Conservation (phyloP, 2,329 filamentous ascomycete species). For the Aquanectria penicillioides region DNA sequence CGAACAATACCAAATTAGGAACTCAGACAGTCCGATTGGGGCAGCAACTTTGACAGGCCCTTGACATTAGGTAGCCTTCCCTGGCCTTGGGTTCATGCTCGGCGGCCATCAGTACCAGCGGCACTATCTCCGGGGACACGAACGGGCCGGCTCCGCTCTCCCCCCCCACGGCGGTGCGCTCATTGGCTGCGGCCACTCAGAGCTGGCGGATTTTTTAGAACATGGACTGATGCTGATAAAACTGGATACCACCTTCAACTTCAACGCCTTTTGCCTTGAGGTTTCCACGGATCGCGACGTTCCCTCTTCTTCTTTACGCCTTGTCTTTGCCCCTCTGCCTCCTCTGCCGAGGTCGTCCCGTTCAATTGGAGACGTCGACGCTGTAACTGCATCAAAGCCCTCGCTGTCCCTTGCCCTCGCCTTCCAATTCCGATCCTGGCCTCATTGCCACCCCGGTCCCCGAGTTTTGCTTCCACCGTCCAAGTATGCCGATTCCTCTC, state of each 20-base stretch:
- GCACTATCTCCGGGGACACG: slow-evolving; percentile 12
- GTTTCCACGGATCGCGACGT: slow-evolving; percentile 4
- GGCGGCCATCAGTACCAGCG: neutral
- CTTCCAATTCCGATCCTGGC: slow-evolving; percentile 22
- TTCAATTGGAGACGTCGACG: neutral
- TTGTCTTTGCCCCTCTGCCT: neutral
- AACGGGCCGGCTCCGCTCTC: slow-evolving; percentile 17
- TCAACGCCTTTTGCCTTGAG: slow-evolving; percentile 12
- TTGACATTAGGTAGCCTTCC: too few relatives aligned
- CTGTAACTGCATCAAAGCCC: slow-evolving; percentile 3
- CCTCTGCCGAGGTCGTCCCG: neutral
- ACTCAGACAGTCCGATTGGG: too few relatives aligned
- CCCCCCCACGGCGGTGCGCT: neutral
- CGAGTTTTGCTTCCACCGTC: slow-evolving; percentile 13
- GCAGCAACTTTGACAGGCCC: too few relatives aligned
- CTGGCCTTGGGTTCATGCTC: slow-evolving; percentile 1
- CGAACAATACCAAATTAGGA: too few relatives aligned
- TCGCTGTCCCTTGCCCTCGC: neutral
- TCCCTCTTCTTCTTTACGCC: neutral
- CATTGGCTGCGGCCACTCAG: slow-evolving; percentile 17
- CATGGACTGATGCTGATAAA: slow-evolving; percentile 24
- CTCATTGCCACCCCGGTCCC: neutral
- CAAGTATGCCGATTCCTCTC: slow-evolving; percentile 37
- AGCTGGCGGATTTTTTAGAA: slow-evolving; percentile 27
- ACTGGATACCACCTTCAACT: slow-evolving; percentile 15